Base-by-base conservation (phyloP, 208 protist species). In the Naegleria gruberi region DNA sequence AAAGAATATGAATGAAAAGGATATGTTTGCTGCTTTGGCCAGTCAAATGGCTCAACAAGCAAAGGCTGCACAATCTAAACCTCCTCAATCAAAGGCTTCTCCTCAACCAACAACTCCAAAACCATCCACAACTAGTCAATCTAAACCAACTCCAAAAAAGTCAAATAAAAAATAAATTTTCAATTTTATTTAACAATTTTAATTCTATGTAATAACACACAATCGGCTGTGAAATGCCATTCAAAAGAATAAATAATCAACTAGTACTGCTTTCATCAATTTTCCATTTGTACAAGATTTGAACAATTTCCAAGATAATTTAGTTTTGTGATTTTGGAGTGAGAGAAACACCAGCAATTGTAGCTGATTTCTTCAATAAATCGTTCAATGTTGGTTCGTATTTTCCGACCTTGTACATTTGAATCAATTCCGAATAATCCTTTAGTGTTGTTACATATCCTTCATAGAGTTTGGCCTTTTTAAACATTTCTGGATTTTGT, bases 341-440 rank as follows among this genome's bases (percentile, higher is more conserved):
- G 3, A 77, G 17, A 77, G 30, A 37, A 77, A 77, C 65, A 77
- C 65, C 65, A 37, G 30, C 65, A 7, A 37, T 77, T 26, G 65
- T 26, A 37, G 65, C 65, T 8, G 65, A 77, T 37, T 77, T 30
- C 34, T 77, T 77, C 65, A 77, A 77, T 77, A 77, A 77, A 37
- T 77, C 65, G n/a, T 77, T 12, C 8, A 77, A 77, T 15, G 65
- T 77, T 77, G 65, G 65, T 77, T 77, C 65, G 34, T 77, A 77
- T 77, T 37, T 77, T 77, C 65, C 65, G 65, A 77, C 65, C 30
- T 77, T 77, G 8, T 77, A 77, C 65, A 77, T 77, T 77, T 77
- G 65, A 37, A 77, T 77, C 30, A 77, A 77, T 37, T 77, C 65
- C 65, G 65, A 77, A 77, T 77, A 77, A 7, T 77, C 65, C 26